phyloP scores from a whole-genome alignment of 164 flowering plant genomes.

The Vitis cinerea region DNA sequence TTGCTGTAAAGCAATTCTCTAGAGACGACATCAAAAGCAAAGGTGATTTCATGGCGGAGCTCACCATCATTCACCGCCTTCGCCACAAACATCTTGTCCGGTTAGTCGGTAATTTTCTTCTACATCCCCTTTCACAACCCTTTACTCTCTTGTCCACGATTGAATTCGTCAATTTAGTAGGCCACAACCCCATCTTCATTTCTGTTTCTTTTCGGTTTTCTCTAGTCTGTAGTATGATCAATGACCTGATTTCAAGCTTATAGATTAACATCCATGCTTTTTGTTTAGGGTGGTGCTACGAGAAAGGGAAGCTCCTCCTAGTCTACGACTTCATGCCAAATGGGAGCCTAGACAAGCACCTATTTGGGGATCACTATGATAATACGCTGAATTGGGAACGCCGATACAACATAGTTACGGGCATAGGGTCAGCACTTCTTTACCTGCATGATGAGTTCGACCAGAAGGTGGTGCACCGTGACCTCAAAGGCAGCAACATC shows the following conservation, averaged over 20 bases:
- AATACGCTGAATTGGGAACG: constrained; percentile 44
- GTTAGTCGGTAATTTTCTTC: constrained; percentile 44
- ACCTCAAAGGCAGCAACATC: constrained; percentile 66
- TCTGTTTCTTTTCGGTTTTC: too few relatives aligned
- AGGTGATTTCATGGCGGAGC: constrained; percentile 73
- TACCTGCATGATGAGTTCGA: constrained; percentile 73
- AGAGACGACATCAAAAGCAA: constrained; percentile 58
- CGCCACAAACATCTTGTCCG: constrained; percentile 74
- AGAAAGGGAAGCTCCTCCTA: constrained; percentile 48
- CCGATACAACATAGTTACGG: constrained; percentile 45
- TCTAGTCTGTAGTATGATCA: too few relatives aligned
- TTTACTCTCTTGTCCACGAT: too few relatives aligned
- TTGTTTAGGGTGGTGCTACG: constrained; percentile 69
- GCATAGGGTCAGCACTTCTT: constrained; percentile 66
- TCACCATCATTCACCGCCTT: constrained; percentile 69
- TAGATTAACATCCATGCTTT: too few relatives aligned
- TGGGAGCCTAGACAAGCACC: constrained; percentile 68
- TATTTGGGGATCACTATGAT: constrained; percentile 27
- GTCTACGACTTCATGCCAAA: constrained; percentile 81
- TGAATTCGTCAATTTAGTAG: too few relatives aligned
- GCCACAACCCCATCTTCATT: neutral
- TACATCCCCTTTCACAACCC: too few relatives aligned
- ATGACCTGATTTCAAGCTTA: too few relatives aligned
- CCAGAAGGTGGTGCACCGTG: constrained; percentile 59
- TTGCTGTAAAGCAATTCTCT: constrained; percentile 74